Conservation (phyloP, 2,329 filamentous ascomycete genomes). For the Aspergillus tamarii region DNA sequence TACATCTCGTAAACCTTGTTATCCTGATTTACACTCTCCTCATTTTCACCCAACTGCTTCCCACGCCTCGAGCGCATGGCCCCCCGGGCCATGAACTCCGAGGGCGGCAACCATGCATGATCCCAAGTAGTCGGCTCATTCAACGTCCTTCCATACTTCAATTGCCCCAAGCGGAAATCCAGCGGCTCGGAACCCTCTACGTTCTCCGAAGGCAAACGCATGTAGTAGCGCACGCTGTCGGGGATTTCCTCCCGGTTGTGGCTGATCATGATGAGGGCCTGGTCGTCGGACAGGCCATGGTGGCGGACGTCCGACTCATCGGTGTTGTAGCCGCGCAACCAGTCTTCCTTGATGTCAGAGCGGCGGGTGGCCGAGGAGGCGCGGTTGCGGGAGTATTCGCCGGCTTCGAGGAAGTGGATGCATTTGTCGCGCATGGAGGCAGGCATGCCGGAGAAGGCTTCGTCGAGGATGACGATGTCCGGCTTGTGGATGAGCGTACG, state of each 20-base stretch:
- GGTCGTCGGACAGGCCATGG: slow-evolving; percentile 66
- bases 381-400: slow-evolving; percentile 55
- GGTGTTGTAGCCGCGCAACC: slow-evolving; percentile 17
- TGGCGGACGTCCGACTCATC: slow-evolving; percentile 22
- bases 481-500: slow-evolving; percentile 78
- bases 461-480: slow-evolving; percentile 82
- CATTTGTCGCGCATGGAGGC: slow-evolving; percentile 83
- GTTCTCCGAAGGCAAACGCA: slow-evolving; percentile 68
- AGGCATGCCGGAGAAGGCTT: slow-evolving; percentile 86
- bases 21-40: slow-evolving; percentile 11
- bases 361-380: slow-evolving; percentile 25
- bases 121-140: slow-evolving; percentile 32
- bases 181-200: slow-evolving; percentile 25
- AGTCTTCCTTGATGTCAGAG: slow-evolving; percentile 11
- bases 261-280: slow-evolving; percentile 89
- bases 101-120: slow-evolving; percentile 30
- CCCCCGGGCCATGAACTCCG: slow-evolving; percentile 15
- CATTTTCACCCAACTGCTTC: neutral
- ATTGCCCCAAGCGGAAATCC: slow-evolving; percentile 36
- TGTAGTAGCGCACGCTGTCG: slow-evolving; percentile 77
- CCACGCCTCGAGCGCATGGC: slow-evolving; percentile 9
- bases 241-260: slow-evolving; percentile 92
- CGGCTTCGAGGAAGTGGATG: slow-evolving; percentile 73
- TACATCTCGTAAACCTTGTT: slow-evolving; percentile 18
- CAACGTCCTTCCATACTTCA: slow-evolving; percentile 26